These are phyloP conservation scores for Solanum lycopersicoides DNA, from an alignment of 257 asterid genomes.

Conservation along the genomic window DNA sequence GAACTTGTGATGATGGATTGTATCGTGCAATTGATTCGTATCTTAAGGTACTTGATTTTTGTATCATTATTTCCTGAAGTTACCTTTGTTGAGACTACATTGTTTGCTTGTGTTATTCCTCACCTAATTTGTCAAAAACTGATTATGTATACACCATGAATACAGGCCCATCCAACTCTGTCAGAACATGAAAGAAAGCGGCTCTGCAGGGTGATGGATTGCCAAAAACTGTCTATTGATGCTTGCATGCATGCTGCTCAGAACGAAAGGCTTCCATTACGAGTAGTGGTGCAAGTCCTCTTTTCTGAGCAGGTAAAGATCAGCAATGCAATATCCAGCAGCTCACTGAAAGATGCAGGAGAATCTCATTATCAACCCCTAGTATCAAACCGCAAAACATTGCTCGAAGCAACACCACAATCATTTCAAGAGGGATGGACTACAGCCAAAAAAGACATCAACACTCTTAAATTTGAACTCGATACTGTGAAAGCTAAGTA, in stretches of 20 bases:
- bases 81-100: neutral
- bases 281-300: constrained; percentile 87
- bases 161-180: constrained; percentile 77
- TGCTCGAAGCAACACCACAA: constrained; percentile 89
- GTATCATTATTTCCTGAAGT: neutral
- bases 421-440: constrained; percentile 98
- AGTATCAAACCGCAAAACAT: constrained; percentile 47
- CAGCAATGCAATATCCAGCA: constrained; percentile 67
- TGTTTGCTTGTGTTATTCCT: neutral
- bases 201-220: constrained; percentile 88
- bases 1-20: constrained; percentile 85
- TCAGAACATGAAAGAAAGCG: constrained; percentile 87
- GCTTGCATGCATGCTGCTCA: constrained; percentile 99
- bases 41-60: constrained; percentile 55
- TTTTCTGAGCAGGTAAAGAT: constrained; percentile 90
- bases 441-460: constrained; percentile 83
- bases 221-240: constrained; percentile 91
- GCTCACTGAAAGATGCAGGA: constrained; percentile 47
- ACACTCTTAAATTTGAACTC: constrained; percentile 77
- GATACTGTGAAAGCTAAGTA: constrained; percentile 70
- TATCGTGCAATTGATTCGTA: constrained; percentile 91
- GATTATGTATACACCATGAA: neutral
- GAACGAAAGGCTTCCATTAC: constrained; percentile 80
- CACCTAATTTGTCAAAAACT: neutral
- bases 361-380: constrained; percentile 62